Percentiles rank a stretch among this genome's conserved stretches.
Conservation (phyloP, 306 rosid genomes). For the Prunus padus region DNA sequence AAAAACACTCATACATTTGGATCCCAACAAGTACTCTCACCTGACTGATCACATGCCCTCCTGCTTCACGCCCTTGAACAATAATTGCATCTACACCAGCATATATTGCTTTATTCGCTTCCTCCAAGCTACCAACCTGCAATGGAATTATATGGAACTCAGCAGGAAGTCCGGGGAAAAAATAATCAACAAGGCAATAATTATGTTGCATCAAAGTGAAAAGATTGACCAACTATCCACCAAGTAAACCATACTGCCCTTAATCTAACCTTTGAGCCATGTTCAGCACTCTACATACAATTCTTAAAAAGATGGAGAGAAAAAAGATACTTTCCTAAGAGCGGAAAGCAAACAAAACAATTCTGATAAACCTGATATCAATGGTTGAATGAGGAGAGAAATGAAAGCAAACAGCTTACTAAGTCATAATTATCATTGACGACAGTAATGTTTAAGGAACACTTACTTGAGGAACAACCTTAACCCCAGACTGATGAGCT, state of each 20-base stretch:
- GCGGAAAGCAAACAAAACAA: neutral
- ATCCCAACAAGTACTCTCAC: conserved; percentile 34
- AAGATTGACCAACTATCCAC: too few species aligned
- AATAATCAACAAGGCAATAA: neutral
- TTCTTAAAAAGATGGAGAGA: too few species aligned
- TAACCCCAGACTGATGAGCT: conserved; percentile 78
- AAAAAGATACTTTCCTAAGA: too few species aligned
- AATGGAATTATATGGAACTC: conserved; percentile 24
- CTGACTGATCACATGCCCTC: conserved; percentile 90
- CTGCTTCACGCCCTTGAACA: conserved; percentile 91
- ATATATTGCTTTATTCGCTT: conserved; percentile 56
- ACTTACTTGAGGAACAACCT: conserved; percentile 80
- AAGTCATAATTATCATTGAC: neutral
- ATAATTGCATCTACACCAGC: conserved; percentile 80
- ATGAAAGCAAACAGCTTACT: neutral
- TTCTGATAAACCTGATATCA: neutral
- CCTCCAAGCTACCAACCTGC: conserved; percentile 58
- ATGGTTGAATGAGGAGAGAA: neutral
- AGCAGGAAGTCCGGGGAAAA: neutral
- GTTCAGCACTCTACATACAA: too few species aligned
- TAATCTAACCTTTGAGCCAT: too few species aligned
- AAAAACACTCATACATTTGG: neutral
- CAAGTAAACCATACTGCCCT: too few species aligned
- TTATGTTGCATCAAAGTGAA: neutral
- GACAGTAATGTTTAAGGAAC: neutral